phyloP scores from a whole-genome alignment of 345 rosid species.

The Moricandia moricandioides region DNA sequence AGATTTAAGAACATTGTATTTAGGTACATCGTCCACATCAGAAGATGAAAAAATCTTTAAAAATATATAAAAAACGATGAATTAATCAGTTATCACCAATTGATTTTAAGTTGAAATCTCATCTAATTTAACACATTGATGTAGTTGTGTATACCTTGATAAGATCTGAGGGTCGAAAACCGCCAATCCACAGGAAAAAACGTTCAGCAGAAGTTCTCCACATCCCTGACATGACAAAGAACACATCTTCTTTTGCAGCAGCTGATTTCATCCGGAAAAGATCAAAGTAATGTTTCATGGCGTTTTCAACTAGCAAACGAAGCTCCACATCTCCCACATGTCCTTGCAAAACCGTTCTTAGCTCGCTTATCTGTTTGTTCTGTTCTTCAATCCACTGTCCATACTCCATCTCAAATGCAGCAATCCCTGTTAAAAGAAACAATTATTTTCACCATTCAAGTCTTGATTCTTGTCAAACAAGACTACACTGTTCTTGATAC shows the following conservation, averaged over 20 bases:
- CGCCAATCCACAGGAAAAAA: conserved; percentile 92
- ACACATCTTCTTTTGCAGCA: conserved; percentile 82
- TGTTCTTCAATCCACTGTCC: conserved; percentile 88
- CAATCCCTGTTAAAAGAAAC: conserved; percentile 45
- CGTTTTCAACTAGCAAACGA: conserved; percentile 56
- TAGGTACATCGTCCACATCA: neutral
- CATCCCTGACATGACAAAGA: conserved; percentile 80
- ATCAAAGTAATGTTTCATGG: conserved; percentile 70
- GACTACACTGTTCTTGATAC: conserved; percentile 13
- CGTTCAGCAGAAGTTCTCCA: conserved; percentile 91
- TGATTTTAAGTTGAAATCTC: too few species aligned
- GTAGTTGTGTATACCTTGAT: conserved; percentile 54
- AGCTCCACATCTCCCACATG: conserved; percentile 62
- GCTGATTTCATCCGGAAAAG: conserved; percentile 79
- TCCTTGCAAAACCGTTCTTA: conserved; percentile 61
- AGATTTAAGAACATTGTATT: neutral
- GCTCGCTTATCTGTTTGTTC: conserved; percentile 55
- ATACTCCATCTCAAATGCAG: conserved; percentile 84
- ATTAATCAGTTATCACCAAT: too few species aligned
- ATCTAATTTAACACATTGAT: neutral
- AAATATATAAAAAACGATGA: too few species aligned
- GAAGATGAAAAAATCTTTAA: neutral
- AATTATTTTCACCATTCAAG: neutral
- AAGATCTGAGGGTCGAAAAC: conserved; percentile 95
- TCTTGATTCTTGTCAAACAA: neutral